These are phyloP conservation scores for Infundibulicybe gibba DNA, from an alignment of 768 basidiomycete species.

Conservation along the genomic window DNA sequence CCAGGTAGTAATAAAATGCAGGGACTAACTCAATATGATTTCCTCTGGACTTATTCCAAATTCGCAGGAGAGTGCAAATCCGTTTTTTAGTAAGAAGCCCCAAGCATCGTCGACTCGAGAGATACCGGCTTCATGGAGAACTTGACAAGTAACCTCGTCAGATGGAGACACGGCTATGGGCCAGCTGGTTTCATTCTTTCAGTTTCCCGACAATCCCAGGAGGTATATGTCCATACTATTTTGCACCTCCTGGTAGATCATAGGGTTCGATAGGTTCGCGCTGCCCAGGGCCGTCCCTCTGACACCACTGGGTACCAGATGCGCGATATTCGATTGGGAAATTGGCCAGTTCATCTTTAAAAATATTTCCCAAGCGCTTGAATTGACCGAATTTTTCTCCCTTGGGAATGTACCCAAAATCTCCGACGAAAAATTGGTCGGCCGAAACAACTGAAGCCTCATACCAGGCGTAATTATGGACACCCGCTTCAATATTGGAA, in stretches of 20 bases:
- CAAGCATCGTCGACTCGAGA: constrained; percentile 30
- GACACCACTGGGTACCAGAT: constrained; percentile 31
- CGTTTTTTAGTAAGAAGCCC: constrained; percentile 30
- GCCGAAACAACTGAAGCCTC: constrained; percentile 32
- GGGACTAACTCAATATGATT: constrained; percentile 34
- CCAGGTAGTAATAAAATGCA: neutral
- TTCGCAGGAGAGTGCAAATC: constrained; percentile 21
- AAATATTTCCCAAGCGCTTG: constrained; percentile 33
- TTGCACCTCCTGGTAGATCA: constrained; percentile 23
- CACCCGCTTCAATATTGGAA: constrained; percentile 27
- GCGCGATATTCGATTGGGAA: constrained; percentile 18
- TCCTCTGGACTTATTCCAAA: constrained; percentile 35
- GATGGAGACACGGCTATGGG: constrained; percentile 34
- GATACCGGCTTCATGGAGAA: constrained; percentile 24
- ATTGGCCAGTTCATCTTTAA: constrained; percentile 20
- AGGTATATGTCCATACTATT: constrained; percentile 19
- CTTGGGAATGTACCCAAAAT: constrained; percentile 38
- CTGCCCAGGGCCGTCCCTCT: constrained; percentile 26
- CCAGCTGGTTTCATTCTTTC: constrained; percentile 29
- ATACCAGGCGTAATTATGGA: constrained; percentile 35
- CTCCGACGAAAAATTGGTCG: constrained; percentile 37
- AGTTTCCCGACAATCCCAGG: neutral
- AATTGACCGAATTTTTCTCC: constrained; percentile 33
- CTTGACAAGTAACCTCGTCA: constrained; percentile 30
- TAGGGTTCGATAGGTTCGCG: constrained; percentile 28